Conservation (phyloP, 2,329 filamentous ascomycete genomes). For the Magnaporthiopsis poae region DNA sequence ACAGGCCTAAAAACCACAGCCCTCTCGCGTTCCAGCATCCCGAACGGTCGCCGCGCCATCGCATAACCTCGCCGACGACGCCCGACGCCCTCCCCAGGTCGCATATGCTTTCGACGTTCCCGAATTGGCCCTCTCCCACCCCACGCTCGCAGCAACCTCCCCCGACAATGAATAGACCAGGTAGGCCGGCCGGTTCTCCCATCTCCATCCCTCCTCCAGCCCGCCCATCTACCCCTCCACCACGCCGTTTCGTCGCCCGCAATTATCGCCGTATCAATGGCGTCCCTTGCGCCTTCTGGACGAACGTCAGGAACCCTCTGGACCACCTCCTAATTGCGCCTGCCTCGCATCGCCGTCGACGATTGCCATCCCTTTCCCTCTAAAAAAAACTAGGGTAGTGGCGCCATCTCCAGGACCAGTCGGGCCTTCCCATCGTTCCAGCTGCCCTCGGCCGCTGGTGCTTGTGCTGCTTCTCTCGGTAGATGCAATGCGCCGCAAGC, state of each 20-base stretch:
- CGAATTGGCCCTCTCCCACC: slow-evolving; percentile 7
- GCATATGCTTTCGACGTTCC: slow-evolving; percentile 1
- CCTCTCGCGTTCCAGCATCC: neutral
- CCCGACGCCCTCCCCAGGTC: neutral
- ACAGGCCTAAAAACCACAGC: neutral
- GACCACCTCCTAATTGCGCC: slow-evolving; percentile 11
- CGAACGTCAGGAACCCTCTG: neutral
- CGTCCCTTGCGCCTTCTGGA: neutral
- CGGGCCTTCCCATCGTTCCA: neutral
- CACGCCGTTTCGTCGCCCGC: neutral
- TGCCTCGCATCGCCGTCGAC: slow-evolving; percentile 4
- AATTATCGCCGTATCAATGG: neutral
- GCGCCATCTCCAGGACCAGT: neutral
- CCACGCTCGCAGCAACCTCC: slow-evolving; percentile 1
- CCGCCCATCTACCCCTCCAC: slow-evolving; percentile 8
- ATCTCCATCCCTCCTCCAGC: neutral
- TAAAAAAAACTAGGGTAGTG: neutral
- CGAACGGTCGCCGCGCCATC: neutral
- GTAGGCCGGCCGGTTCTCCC: slow-evolving; percentile 31
- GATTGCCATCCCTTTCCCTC: neutral
- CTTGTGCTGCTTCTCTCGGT: neutral
- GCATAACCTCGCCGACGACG: neutral
- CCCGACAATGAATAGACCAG: slow-evolving; percentile 49
- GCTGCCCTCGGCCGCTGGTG: neutral
- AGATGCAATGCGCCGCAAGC: neutral